Evolutionary conservation across 345 rosid species (phyloP), one percentile per base, ranked within the genome.

Genomic region (Brassica rapa): DNA sequence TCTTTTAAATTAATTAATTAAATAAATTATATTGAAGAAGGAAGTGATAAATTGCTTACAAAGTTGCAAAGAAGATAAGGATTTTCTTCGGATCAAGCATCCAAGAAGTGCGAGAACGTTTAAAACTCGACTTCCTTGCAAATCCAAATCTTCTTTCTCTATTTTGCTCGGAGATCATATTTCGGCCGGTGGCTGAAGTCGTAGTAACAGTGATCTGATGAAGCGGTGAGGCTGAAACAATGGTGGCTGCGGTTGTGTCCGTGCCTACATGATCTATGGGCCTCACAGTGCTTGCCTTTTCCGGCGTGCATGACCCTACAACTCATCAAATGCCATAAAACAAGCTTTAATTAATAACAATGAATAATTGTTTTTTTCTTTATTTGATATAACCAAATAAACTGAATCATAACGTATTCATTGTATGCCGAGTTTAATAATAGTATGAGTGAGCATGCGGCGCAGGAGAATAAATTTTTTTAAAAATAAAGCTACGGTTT

Each of bases 161-260:
- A 5, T 77, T 41, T 14, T 77, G 74, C 30, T 77, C 76, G 46
- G 80, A 75, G 3, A 75, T 75, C 32, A 74, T 53, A 73, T 73
- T 79, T n/a, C 83, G 76, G 4, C 71, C 66, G 5, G 79, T 59
- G 39, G 85, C 62, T 60, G 74, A 82, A 78, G 87, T 78, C 6
- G 94, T 77, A 0, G 87, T 84, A 70, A 94, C 73, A 24, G 95
- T 88, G 60, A 92, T 92, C 82, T 94, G 98, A 82, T 92, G 98
- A 84, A 80, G 76, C 64, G 65, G 69, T 6, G 62, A 39, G 61
- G 66, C 66, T 21, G 75, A 62, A 68, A 69, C 71, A 11, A 71
- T 43, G 4, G 68, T 63, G 67, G 76, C 46, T 25, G 27, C 25
- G 29, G 59, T 60, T 27, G 21, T 37, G 16, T 6, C 30, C 68